These are phyloP conservation scores for Camelina sativa DNA, from an alignment of 345 rosid genomes.

Conservation along the genomic window DNA sequence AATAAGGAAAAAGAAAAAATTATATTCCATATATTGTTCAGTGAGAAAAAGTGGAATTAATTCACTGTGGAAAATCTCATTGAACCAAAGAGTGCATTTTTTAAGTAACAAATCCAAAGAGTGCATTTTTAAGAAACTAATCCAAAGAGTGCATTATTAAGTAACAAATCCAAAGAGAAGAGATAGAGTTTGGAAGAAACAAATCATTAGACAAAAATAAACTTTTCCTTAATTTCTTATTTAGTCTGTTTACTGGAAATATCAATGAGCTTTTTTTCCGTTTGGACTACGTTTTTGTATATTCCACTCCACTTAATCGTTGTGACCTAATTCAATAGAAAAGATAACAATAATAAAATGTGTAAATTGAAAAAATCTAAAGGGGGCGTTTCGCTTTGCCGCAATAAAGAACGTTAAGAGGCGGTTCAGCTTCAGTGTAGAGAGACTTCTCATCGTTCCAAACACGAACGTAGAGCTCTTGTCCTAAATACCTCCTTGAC, in stretches of 20 bases:
- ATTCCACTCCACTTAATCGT: not conserved
- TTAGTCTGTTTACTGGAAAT: conserved; percentile 34
- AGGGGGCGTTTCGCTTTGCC: conserved; percentile 46
- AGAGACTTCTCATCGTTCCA: conserved; percentile 58
- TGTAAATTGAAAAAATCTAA: conserved; percentile 12
- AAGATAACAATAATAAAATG: conserved; percentile 8
- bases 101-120: too few species aligned
- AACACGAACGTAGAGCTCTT: conserved; percentile 73
- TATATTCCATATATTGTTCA: too few species aligned
- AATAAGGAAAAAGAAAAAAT: not conserved
- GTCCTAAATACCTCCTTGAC: conserved; percentile 71
- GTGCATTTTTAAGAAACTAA: too few species aligned
- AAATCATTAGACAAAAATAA: conserved; percentile 7
- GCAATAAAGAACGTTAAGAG: conserved; percentile 49
- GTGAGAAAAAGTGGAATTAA: too few species aligned
- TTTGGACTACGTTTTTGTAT: conserved; percentile 16
- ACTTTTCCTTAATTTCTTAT: not conserved
- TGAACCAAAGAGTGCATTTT: too few species aligned
- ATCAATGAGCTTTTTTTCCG: not conserved
- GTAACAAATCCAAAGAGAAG: too few species aligned
- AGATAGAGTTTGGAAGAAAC: too few species aligned
- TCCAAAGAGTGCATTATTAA: too few species aligned
- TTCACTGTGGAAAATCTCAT: too few species aligned
- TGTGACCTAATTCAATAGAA: conserved; percentile 25
- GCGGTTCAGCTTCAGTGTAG: conserved; percentile 50